These are phyloP conservation scores for Rhododendron ovatum DNA, from an alignment of 148 eudicot species.

Conservation along the genomic window DNA sequence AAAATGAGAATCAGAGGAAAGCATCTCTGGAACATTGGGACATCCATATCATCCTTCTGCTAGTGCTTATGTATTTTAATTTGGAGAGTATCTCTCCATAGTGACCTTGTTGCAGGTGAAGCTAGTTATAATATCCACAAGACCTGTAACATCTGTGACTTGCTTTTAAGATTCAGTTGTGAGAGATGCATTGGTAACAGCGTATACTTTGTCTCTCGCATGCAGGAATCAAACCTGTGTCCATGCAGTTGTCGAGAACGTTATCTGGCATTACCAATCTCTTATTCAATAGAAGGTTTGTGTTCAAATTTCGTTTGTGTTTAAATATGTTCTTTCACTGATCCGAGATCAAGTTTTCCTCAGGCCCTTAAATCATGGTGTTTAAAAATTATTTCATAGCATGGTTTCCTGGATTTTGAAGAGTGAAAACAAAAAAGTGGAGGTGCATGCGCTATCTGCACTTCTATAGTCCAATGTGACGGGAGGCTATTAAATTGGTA, in stretches of 20 bases:
- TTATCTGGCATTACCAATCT: constrained; percentile 61
- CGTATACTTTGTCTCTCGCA: neutral
- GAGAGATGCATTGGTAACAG: neutral
- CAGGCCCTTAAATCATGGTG: neutral
- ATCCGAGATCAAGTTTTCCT: neutral
- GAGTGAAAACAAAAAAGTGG: neutral
- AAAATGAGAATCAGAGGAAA: neutral
- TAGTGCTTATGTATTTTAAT: neutral
- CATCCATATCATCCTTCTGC: neutral
- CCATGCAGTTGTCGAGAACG: constrained; percentile 55
- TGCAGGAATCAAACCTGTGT: constrained; percentile 55
- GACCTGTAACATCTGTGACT: neutral
- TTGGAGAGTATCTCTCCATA: neutral
- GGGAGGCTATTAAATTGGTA: neutral
- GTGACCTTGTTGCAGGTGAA: neutral
- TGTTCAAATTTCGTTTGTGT: neutral
- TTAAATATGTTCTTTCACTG: neutral
- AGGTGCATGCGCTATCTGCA: neutral
- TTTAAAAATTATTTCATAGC: neutral
- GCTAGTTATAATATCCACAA: neutral
- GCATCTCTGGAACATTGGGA: neutral
- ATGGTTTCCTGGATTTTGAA: neutral
- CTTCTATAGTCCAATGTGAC: neutral
- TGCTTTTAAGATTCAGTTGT: neutral
- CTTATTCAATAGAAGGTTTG: constrained; percentile 68